Percentiles rank a stretch among this genome's conserved stretches.
phyloP scores from a whole-genome alignment of 108 stramenopile genomes.

The Cyclotella atomus region DNA sequence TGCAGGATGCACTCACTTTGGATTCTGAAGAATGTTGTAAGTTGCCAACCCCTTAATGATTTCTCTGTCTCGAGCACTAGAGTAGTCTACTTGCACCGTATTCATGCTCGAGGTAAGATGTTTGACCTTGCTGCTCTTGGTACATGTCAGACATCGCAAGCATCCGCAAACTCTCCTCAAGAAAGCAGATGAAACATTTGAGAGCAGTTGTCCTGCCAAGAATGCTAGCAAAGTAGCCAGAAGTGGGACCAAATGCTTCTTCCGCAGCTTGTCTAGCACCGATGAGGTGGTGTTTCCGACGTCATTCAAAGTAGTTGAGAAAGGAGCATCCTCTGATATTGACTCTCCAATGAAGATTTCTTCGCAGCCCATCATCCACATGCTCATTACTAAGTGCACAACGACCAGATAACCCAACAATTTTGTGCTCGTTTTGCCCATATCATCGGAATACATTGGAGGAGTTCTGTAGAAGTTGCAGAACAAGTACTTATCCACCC shows the following conservation, averaged over 20 bases:
- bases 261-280: slow-evolving; percentile 21
- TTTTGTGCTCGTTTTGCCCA: slow-evolving; percentile 50
- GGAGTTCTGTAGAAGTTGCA: slow-evolving; percentile 78
- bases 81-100: slow-evolving; percentile 55
- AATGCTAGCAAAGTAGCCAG: slow-evolving; percentile 31
- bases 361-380: slow-evolving; percentile 58
- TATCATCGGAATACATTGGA: slow-evolving; percentile 60
- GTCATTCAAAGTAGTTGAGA: slow-evolving; percentile 12
- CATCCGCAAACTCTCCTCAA: slow-evolving; percentile 29
- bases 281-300: slow-evolving; percentile 1
- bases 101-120: slow-evolving; percentile 48
- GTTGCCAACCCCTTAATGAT: slow-evolving; percentile 59
- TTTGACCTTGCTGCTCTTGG: slow-evolving; percentile 40
- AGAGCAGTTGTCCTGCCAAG: slow-evolving; percentile 21
- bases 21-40: slow-evolving; percentile 64
- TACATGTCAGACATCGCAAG: slow-evolving; percentile 48
- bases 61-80: slow-evolving; percentile 49
- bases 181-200: slow-evolving; percentile 33
- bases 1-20: slow-evolving; percentile 27
- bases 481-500: slow-evolving; percentile 86
- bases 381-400: slow-evolving; percentile 52
- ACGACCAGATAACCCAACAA: slow-evolving; percentile 50
- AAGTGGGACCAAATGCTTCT: slow-evolving; percentile 54
- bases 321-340: slow-evolving; percentile 16
- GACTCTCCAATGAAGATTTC: slow-evolving; percentile 52